Evolutionary conservation across 1,139 yeast species (phyloP).

Genomic region (Wickerhamomyces sp.): DNA sequence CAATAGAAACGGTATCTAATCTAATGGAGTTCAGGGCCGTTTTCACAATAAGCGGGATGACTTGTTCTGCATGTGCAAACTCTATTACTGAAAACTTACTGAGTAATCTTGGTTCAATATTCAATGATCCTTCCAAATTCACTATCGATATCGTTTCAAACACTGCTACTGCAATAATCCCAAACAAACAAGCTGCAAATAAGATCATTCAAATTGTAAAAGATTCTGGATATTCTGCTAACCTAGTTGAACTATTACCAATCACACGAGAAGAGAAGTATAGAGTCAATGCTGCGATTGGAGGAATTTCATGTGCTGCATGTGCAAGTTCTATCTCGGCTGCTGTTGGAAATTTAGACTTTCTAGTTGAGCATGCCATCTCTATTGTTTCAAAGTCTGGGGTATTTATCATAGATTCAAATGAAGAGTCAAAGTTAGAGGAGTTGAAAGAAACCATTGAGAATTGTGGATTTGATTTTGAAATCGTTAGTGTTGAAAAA

Average conservation of each 20-base stretch:
- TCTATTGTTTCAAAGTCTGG: slow-evolving; percentile 60
- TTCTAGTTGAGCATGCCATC: slow-evolving; percentile 49
- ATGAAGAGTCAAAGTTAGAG: slow-evolving; percentile 28
- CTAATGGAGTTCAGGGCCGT: slow-evolving; percentile 42
- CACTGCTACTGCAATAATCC: slow-evolving; percentile 42
- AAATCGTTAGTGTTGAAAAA: slow-evolving; percentile 33
- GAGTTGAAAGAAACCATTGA: slow-evolving; percentile 48
- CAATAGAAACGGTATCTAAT: slow-evolving; percentile 14
- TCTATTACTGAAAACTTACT: slow-evolving; percentile 43
- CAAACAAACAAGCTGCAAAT: slow-evolving; percentile 51
- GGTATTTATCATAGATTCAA: slow-evolving; percentile 47
- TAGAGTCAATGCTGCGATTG: slow-evolving; percentile 56
- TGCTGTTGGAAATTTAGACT: slow-evolving; percentile 47
- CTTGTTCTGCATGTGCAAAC: slow-evolving; percentile 56
- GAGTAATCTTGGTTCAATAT: slow-evolving; percentile 8
- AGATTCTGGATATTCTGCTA: slow-evolving; percentile 56
- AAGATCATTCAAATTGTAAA: slow-evolving; percentile 41
- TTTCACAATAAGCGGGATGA: slow-evolving; percentile 59
- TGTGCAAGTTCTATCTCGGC: slow-evolving; percentile 55
- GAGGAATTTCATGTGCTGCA: slow-evolving; percentile 75
- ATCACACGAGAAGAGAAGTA: slow-evolving; percentile 41
- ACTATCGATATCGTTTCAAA: slow-evolving; percentile 40
- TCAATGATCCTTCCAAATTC: slow-evolving; percentile 17
- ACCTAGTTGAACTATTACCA: slow-evolving; percentile 56
- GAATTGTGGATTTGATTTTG: slow-evolving; percentile 64